phyloP scores from a whole-genome alignment of 257 asterid genomes.

The Nicotiana tomentosiformis region DNA sequence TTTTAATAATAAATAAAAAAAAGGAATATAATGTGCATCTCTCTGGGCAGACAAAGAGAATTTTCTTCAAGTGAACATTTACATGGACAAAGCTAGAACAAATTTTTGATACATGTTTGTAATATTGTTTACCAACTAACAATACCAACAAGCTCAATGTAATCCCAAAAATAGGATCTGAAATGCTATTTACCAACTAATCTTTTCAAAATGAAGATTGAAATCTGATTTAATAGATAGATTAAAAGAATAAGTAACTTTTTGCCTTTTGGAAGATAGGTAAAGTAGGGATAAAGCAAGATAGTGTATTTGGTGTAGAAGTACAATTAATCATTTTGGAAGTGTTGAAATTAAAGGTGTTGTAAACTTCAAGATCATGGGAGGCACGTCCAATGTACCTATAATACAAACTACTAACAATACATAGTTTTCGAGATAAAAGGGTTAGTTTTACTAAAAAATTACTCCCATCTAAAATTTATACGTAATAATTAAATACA shows the following conservation, averaged over 20 bases:
- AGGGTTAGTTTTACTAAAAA: too few species aligned
- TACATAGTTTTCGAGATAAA: too few species aligned
- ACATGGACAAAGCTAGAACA: not conserved
- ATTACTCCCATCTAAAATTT: too few species aligned
- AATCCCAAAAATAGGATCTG: fast-evolving
- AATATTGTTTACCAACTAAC: too few species aligned
- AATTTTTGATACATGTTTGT: not conserved
- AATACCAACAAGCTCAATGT: too few species aligned
- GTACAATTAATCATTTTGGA: too few species aligned
- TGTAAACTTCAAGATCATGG: too few species aligned
- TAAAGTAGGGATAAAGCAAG: not conserved
- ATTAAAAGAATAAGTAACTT: not conserved
- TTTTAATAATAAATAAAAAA: not conserved
- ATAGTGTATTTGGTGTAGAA: not conserved
- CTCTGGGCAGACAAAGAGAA: not conserved
- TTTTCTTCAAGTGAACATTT: not conserved
- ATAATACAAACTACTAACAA: too few species aligned
- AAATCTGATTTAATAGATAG: not conserved
- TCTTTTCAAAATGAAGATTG: not conserved
- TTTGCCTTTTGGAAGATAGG: not conserved
- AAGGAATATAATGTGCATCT: not conserved
- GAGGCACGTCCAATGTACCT: too few species aligned
- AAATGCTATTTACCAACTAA: not conserved
- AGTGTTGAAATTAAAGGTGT: not conserved
- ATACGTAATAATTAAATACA: too few species aligned